phyloP scores from a whole-genome alignment of 2,329 filamentous ascomycete species.

The Apiospora aurea region DNA sequence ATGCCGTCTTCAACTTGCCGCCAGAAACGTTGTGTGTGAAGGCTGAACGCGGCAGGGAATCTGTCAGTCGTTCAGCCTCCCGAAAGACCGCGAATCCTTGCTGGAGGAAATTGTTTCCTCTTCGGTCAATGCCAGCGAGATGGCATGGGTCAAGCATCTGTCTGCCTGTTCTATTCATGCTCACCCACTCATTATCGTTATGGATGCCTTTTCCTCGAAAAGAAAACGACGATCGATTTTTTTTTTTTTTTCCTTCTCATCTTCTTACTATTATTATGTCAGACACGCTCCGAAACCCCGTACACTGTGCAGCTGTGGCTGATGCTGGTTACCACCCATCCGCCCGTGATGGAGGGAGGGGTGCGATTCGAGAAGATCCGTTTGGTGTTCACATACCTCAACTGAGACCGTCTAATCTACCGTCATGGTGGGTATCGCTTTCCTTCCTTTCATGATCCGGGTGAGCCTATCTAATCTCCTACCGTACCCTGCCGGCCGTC shows the following conservation, averaged over 20 bases:
- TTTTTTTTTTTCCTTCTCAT: not conserved
- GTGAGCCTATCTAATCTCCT: slow-evolving; percentile 7
- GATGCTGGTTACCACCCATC: not conserved
- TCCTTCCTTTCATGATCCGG: not conserved
- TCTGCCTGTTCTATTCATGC: not conserved
- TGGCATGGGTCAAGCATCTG: not conserved
- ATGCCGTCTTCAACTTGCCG: not conserved
- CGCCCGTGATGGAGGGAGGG: slow-evolving; percentile 12
- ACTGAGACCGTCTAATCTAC: slow-evolving; percentile 18
- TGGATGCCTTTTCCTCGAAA: not conserved
- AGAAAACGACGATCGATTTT: not conserved
- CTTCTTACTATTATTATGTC: not conserved
- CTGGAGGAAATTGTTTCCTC: slow-evolving; percentile 14
- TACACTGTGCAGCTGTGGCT: slow-evolving; percentile 14
- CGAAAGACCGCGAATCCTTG: slow-evolving; percentile 17
- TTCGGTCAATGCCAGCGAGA: slow-evolving; percentile 12
- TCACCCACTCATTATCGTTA: not conserved
- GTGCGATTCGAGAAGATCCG: not conserved
- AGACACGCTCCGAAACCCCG: not conserved
- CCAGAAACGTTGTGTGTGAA: not conserved
- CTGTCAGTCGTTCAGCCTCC: not conserved
- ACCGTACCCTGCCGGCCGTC: not conserved
- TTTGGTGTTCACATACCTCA: slow-evolving; percentile 16
- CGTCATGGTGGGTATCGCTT: slow-evolving; percentile 7
- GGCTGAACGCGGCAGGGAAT: slow-evolving; percentile 6